phyloP scores from a whole-genome alignment of 345 rosid genomes.

The Syzygium aromaticum region DNA sequence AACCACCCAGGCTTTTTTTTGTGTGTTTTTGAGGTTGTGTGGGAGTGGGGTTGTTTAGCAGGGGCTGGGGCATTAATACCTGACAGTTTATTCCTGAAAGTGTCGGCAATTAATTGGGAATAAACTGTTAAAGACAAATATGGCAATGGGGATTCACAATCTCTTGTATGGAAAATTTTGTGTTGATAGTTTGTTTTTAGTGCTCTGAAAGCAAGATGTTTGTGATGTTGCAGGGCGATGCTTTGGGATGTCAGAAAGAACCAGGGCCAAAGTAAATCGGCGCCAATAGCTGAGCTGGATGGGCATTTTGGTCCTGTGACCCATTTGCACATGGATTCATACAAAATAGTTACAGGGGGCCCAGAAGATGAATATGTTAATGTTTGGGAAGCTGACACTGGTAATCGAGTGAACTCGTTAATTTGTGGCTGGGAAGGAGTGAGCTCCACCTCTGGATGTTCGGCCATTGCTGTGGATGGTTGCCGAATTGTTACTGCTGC shows the following conservation, averaged over 20 bases:
- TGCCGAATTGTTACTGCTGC: conserved; percentile 25
- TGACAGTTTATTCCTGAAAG: too few relatives aligned
- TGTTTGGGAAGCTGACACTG: conserved; percentile 47
- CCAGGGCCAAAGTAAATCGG: conserved; percentile 16
- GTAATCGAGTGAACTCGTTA: conserved; percentile 28
- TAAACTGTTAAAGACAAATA: too few relatives aligned
- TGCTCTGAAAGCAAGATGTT: background rate
- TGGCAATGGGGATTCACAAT: too few relatives aligned
- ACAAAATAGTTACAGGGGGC: conserved; percentile 48
- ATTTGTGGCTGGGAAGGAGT: conserved; percentile 6
- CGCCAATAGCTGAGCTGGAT: conserved; percentile 40
- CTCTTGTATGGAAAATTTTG: background rate
- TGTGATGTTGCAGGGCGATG: conserved; percentile 33
- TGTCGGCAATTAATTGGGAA: too few relatives aligned
- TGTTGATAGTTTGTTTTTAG: background rate
- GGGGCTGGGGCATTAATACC: background rate
- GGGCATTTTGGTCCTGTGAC: conserved; percentile 36
- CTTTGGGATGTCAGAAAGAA: conserved; percentile 55
- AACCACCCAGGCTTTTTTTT: background rate
- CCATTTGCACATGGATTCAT: conserved; percentile 31
- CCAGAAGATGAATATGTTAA: conserved; percentile 17
- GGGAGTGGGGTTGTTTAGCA: background rate
- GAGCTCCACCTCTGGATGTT: conserved; percentile 12
- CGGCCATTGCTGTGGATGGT: conserved; percentile 39
- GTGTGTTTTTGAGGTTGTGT: background rate